Evolutionary conservation across 768 basidiomycete genomes (phyloP).

Genomic region (Boletus speciosus): DNA sequence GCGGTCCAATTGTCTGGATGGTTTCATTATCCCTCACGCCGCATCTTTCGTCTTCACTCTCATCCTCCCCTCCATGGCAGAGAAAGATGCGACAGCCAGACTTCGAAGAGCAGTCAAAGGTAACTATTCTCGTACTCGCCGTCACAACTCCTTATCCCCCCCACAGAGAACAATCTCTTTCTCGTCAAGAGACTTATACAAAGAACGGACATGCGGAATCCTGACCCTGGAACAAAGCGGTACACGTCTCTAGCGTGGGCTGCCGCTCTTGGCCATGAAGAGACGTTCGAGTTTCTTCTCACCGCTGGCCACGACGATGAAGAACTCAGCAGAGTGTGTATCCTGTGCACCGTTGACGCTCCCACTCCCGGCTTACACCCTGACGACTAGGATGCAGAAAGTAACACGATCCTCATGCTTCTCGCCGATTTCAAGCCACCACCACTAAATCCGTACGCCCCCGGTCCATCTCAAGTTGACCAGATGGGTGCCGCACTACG

Average conservation of each 20-base stretch:
- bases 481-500: slow-evolving; percentile 69
- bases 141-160: slow-evolving; percentile 14
- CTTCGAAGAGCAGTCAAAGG: slow-evolving; percentile 82
- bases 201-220: slow-evolving; percentile 86
- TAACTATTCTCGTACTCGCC: slow-evolving; percentile 21
- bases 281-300: slow-evolving; percentile 90
- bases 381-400: slow-evolving; percentile 72
- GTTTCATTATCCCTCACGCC: slow-evolving; percentile 21
- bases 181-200: slow-evolving; percentile 86
- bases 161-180: slow-evolving; percentile 88
- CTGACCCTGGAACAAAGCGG: slow-evolving; percentile 69
- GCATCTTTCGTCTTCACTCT: slow-evolving; percentile 16
- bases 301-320: slow-evolving; percentile 88
- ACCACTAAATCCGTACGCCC: slow-evolving; percentile 42
- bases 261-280: slow-evolving; percentile 82
- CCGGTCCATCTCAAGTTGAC: slow-evolving; percentile 52
- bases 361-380: slow-evolving; percentile 16
- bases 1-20: slow-evolving; percentile 22
- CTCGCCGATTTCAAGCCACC: slow-evolving; percentile 78
- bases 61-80: slow-evolving; percentile 56
- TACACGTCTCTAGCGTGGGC: slow-evolving; percentile 93
- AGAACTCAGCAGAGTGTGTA: slow-evolving; percentile 81
- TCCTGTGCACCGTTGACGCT: slow-evolving; percentile 3
- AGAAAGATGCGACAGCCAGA: slow-evolving; percentile 73
- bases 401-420: slow-evolving; percentile 89